Evolutionary conservation across 495 filamentous ascomycete species (phyloP).

Genomic region (Aspergillus hancockii): DNA sequence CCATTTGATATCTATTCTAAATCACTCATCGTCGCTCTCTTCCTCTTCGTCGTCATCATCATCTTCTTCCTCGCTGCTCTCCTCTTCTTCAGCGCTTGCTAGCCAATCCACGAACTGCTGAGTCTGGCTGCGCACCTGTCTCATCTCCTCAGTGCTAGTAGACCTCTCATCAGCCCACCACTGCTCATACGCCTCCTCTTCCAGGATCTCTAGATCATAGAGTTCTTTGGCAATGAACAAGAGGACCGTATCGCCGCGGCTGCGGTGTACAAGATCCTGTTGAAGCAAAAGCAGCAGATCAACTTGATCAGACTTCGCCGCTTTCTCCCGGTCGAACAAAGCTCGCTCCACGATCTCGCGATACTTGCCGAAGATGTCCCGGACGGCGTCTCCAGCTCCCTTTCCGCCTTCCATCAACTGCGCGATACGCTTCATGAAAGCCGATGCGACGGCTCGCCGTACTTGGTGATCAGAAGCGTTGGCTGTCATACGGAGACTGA

Average conservation of each 20-base stretch:
- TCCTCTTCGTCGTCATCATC: constrained; percentile 33
- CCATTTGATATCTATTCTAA: background rate
- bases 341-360: constrained; percentile 58
- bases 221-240: constrained; percentile 76
- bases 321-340: constrained; percentile 58
- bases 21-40: constrained; percentile 15
- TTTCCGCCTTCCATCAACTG: constrained; percentile 65
- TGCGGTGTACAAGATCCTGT: constrained; percentile 66
- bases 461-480: constrained; percentile 88
- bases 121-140: constrained; percentile 67
- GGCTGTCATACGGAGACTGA: constrained; percentile 79
- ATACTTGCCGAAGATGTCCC: constrained; percentile 56
- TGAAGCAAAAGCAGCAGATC: constrained; percentile 83
- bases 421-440: constrained; percentile 78
- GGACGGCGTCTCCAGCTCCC: constrained; percentile 65
- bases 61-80: constrained; percentile 70
- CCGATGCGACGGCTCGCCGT: constrained; percentile 78
- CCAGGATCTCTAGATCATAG: constrained; percentile 80
- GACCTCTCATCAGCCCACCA: constrained; percentile 83
- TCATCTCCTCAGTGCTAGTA: constrained; percentile 63
- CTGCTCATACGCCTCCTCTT: constrained; percentile 81
- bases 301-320: constrained; percentile 70
- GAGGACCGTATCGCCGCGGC: constrained; percentile 65
- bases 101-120: constrained; percentile 84
- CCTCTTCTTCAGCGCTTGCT: constrained; percentile 78